phyloP scores from a whole-genome alignment of 768 basidiomycete genomes.

The Terana coerulea region DNA sequence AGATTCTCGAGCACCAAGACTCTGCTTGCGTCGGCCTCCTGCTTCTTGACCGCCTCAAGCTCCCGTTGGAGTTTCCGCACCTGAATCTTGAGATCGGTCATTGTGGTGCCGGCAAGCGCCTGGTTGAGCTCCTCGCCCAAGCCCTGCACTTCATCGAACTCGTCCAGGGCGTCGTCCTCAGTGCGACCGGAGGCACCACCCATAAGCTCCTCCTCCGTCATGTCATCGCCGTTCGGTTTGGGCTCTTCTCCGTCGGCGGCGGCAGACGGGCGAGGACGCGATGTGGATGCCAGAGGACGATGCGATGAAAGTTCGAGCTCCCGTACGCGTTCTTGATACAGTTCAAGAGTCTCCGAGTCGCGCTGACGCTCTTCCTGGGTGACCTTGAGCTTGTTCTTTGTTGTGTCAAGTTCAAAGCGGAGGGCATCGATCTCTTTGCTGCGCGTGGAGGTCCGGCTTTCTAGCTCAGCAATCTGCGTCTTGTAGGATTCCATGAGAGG shows the following conservation, averaged over 20 bases:
- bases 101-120: constrained; percentile 77
- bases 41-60: constrained; percentile 67
- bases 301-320: constrained; percentile 78
- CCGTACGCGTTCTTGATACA: constrained; percentile 86
- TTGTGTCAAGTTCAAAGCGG: constrained; percentile 74
- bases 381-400: constrained; percentile 64
- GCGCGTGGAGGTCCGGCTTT: constrained; percentile 61
- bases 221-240: constrained; percentile 19
- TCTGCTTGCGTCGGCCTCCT: constrained; percentile 72
- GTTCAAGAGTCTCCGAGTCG: constrained; percentile 80
- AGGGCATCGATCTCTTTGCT: constrained; percentile 70
- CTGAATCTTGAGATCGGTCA: constrained; percentile 89
- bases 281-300: constrained; percentile 34
- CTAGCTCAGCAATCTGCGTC: constrained; percentile 77
- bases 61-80: constrained; percentile 80
- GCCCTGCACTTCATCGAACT: constrained; percentile 51
- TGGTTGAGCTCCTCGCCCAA: constrained; percentile 87
- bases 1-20: constrained; percentile 87
- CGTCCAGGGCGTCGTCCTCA: constrained; percentile 25
- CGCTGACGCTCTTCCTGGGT: constrained; percentile 64
- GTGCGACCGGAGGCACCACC: constrained; percentile 16
- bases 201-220: constrained; percentile 46
- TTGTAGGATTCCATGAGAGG: constrained; percentile 93
- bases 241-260: constrained; percentile 8
- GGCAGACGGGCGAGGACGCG: constrained; percentile 14